Conservation (phyloP, 208 protist genomes). For the Vickermania ingenoplastis region DNA sequence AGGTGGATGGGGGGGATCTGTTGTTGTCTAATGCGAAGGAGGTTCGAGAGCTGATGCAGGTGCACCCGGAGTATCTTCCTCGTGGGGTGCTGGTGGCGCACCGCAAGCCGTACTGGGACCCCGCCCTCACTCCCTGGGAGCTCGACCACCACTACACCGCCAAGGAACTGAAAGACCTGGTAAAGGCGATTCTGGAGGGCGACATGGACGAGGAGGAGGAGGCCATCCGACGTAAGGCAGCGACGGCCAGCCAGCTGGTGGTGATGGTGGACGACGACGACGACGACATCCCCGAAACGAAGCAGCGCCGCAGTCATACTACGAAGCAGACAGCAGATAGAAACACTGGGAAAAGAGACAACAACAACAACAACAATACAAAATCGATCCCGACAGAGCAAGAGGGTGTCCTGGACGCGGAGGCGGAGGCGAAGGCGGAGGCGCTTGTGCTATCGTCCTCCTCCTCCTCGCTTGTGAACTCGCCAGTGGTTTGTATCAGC, state of each 20-base stretch:
- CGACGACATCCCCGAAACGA: no score
- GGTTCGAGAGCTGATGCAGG: conserved; percentile 53
- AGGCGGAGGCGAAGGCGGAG: no score
- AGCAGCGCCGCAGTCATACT: no score
- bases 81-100: conserved; percentile 34
- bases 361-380: no score
- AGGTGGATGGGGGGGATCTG: no score
- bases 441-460: no score
- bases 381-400: no score
- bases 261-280: background rate
- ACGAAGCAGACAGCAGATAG: no score
- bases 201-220: conserved; percentile 8
- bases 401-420: no score
- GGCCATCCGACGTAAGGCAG: conserved; percentile 11
- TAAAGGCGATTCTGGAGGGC: conserved; percentile 19
- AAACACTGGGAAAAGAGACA: no score
- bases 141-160: conserved; percentile 72
- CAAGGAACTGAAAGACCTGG: conserved; percentile 36
- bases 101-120: conserved; percentile 32
- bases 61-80: conserved; percentile 49
- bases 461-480: no score
- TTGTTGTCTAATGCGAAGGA: conserved; percentile 52
- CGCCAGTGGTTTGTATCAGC: no score
- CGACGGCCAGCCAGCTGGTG: background rate
- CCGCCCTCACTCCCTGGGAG: conserved; percentile 62